A percentile compares a stretch with the other conserved stretches of the same genome.
Conservation (phyloP, 345 rosid genomes). For the Salix udensis region DNA sequence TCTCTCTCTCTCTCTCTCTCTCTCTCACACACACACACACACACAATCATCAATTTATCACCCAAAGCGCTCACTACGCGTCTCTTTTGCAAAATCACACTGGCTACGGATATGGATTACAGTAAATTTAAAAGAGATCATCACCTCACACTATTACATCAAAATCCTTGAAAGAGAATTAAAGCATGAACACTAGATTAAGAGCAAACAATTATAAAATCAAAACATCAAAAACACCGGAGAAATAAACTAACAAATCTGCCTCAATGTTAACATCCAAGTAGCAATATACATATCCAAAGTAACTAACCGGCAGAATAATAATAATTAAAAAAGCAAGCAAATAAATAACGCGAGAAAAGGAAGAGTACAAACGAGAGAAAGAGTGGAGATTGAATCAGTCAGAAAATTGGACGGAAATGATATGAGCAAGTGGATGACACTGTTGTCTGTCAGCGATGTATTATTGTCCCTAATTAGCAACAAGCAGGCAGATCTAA, state of each 20-base stretch:
- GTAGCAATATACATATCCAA: neutral
- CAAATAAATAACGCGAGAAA: neutral
- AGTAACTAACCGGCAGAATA: neutral
- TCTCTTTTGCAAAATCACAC: neutral
- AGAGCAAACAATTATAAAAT: neutral
- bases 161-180: neutral
- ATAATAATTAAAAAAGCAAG: neutral
- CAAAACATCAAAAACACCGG: neutral
- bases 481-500: neutral
- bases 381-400: slow-evolving; percentile 2
- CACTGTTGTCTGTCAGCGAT: neutral
- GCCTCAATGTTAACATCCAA: neutral
- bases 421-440: neutral
- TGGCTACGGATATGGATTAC: neutral
- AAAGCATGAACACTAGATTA: neutral
- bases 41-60: neutral
- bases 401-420: neutral
- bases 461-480: neutral
- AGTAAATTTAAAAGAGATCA: no score
- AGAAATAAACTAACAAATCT: neutral
- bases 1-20: neutral
- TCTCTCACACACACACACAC: neutral
- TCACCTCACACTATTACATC: neutral
- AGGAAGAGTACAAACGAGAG: slow-evolving; percentile 9
- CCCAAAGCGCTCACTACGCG: neutral